These are phyloP conservation scores for Leishmania turanica DNA, from an alignment of 208 protist genomes.

Conservation along the genomic window DNA sequence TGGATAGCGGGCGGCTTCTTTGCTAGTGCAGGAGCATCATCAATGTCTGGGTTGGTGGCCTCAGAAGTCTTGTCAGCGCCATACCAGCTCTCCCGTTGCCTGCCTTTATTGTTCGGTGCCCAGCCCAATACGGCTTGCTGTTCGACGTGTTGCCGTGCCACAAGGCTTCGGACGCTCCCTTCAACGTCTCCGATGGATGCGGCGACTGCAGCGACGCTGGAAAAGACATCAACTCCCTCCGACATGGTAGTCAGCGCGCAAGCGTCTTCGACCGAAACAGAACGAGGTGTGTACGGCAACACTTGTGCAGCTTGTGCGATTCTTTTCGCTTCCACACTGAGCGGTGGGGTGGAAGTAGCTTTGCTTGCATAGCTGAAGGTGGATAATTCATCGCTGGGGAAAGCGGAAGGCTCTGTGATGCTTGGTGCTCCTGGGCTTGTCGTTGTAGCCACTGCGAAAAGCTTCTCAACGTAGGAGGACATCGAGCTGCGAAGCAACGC, in stretches of 20 bases:
- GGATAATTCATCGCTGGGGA: background rate
- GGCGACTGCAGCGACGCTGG: background rate
- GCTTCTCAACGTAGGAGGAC: conserved; percentile 14
- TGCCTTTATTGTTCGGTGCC: background rate
- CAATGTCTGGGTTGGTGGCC: no score
- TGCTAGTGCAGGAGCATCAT: background rate
- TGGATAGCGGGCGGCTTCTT: background rate
- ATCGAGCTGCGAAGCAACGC: background rate
- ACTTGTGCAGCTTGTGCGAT: background rate
- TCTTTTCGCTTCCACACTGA: no score
- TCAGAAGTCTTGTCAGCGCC: background rate
- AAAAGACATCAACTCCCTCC: background rate
- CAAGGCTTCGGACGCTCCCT: background rate
- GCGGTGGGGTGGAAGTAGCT: background rate
- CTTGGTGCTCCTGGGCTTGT: background rate
- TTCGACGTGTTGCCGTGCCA: background rate
- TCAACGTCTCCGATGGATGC: background rate
- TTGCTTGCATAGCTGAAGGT: background rate
- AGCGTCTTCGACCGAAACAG: conserved; percentile 5
- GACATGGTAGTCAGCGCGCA: background rate
- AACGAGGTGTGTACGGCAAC: background rate
- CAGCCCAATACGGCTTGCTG: background rate
- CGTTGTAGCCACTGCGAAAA: background rate
- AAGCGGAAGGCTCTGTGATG: background rate
- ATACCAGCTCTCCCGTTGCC: background rate